Evolutionary conservation across 352 stramenopile species (phyloP), one percentile per base, ranked within the genome.

Genomic region (Globisporangium carolinianum): DNA sequence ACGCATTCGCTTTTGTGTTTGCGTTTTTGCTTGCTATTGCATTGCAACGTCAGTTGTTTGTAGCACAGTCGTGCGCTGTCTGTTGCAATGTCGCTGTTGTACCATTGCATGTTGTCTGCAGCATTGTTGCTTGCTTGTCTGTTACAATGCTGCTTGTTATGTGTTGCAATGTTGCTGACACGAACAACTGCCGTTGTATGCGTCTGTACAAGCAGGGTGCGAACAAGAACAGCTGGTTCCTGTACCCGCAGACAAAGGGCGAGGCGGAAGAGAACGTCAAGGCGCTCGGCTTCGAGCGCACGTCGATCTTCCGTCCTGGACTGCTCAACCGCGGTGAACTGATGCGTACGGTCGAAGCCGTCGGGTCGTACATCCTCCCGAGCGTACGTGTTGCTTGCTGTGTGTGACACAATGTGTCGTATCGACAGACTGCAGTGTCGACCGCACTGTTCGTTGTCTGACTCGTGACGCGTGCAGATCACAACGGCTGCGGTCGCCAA

Each of bases 201-300:
- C 3, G 24, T 32, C 3, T 32, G 24, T 32, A 32, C 24, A 32
- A 3, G 2, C 61, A 87, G 57, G 69, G 69, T 9, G 70, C 79
- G 12, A 82, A 83, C 60, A 87, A 85, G 65, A 68, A 74, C 64
- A 87, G 77, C 54, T 92, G 82, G 82, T 84, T 89, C 53, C 62
- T 89, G 57, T 92, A 89, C 65, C 74, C 74, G 4, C 62, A 88
- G 65, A 89, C 79, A 9, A 92, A 92, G 69, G 82, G 79, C 32
- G 72, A 89, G 60, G 76, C 73, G 10, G 79, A 89, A 61, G 74
- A 82, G 15, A 83, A 72, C 46, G 76, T 92, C 56, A 69, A 70
- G 61, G 61, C 65, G 15, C 61, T 89, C 12, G 48, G 57, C 24
- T 89, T 92, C 51, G 32, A 63, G n/a, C 77, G 79, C n/a, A 79